Base-by-base conservation (phyloP, 306 rosid species). In the Erythrophleum fordii region DNA sequence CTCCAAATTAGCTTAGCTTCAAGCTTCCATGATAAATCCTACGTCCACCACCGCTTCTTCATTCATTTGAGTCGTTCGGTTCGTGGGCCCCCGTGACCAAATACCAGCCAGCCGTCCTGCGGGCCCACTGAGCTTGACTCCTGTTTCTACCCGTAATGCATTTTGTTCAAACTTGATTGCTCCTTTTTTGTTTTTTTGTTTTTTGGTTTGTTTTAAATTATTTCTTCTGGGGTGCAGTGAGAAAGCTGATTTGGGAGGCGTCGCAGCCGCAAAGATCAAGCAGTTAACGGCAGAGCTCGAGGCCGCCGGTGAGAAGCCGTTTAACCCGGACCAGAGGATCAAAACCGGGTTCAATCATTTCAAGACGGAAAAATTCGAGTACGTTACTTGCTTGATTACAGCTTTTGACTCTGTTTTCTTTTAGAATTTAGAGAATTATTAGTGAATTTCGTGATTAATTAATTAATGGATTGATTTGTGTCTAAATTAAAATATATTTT, bases 331-430 rank as follows among this genome's bases (percentile, higher is more conserved):
- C 25, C 79, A 86, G 45, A 82, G 78, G 81, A 80, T 91, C 81
- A 78, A 77, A 79, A 35, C 87, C 81, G 95, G 95, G 37, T 91
- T 91, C 86, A 11, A 7, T 3, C 82, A 82, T 31, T 91, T 91
- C 82, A 91, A 82, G 90, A 85, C 42, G 8, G 82, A 86, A 65
- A 91, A 91, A 77, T 91, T 58, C n/a, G 84, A 84, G 95, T 91
- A 82, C 77, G 88, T 58, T 65, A 2, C 18, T 53, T 7, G 6
- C n/a, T 48, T 48, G n/a, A 12, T 16, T 48, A 48, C n/a, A n/a
- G n/a, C 13, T 0, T 39, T 39, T 39, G 4, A 31, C 34, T 31
- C 4, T 31, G 4, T 31, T 31, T 4, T 31, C 34, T 31, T 31
- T 31, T 31, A 4, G 34, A 31, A 31, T 31, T n/a, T n/a, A n/a